Evolutionary conservation across 2,329 filamentous ascomycete species (phyloP), one percentile per base, ranked within the genome.

Genomic region (Monosporascus sp.): DNA sequence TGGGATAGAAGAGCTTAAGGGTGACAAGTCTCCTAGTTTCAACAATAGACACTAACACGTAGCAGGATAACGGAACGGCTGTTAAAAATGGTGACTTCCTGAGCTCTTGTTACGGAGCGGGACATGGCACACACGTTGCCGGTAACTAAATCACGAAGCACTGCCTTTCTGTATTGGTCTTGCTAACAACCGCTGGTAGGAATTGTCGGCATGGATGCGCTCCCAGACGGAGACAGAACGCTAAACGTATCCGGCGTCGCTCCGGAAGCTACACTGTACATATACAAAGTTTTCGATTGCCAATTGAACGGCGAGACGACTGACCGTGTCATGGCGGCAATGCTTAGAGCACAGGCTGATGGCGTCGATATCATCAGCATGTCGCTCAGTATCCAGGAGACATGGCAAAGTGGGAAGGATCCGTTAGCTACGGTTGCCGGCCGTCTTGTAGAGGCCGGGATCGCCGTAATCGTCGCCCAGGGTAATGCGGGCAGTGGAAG

Each of bases 341-440:
- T 67, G 59, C 48, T 61, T 1, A 55, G 56, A 34, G 64, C 65
- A 0, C 54, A 60, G 2, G 54, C 55, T 8, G 66, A 67, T 24
- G 62, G 62, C 22, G 63, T 64, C 5, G 63, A 68, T 26, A 56
- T 67, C 9, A 57, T 68, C 40, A 65, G 60, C 48, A 64, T 67
- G 54, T 67, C 65, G 1, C 51, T 67, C 14, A 24, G 60, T 48
- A 52, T 56, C 26, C 40, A 51, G 34, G 55, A 56, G 38, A 52
- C 50, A 3, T 52, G 59, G 58, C 47, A 54, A 50, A 41, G 56
- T 14, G 48, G 49, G 19, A 44, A 17, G 3, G 55, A 58, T 48
- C 53, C 57, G 16, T 34, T 58, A 20, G 47, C 57, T 19, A 57
- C 57, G 17, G 52, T 58, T 26, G 54, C 56, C 6, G 49, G 48